Evolutionary conservation across 345 rosid genomes (phyloP).

Genomic region (Orychophragmus violaceus): DNA sequence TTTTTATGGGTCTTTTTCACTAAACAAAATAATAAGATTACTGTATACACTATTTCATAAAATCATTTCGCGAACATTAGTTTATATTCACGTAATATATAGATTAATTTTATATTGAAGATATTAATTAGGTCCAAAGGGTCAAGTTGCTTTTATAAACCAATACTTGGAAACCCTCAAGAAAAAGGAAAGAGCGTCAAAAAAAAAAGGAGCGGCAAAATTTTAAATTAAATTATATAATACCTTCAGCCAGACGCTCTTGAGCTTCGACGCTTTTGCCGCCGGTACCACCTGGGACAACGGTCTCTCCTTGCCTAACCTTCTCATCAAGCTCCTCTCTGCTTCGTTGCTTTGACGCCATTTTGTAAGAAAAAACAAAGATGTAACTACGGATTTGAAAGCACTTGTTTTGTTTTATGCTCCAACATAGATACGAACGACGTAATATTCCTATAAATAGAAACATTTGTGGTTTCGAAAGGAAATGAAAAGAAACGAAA

Average conservation of each 20-base stretch:
- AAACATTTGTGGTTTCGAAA: background rate
- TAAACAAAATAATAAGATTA: background rate
- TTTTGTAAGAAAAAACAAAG: constrained; percentile 1
- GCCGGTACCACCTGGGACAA: constrained; percentile 23
- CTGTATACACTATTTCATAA: background rate
- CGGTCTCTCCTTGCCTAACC: constrained; percentile 69
- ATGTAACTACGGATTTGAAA: background rate
- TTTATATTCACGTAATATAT: background rate
- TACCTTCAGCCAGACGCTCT: constrained; percentile 78
- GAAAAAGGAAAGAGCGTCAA: background rate
- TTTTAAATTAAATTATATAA: background rate
- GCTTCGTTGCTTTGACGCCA: constrained; percentile 43
- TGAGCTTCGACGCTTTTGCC: constrained; percentile 86
- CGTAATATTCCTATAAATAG: constrained; percentile 9
- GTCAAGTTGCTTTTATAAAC: background rate
- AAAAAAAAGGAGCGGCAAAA: background rate
- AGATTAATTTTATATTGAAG: background rate
- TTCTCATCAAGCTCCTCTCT: constrained; percentile 55
- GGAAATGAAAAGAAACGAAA: background rate
- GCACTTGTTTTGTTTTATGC: constrained; percentile 1
- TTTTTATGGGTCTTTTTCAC: background rate
- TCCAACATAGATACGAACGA: constrained; percentile 16
- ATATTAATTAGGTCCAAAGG: background rate
- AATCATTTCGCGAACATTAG: background rate
- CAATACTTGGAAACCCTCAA: background rate